A percentile compares a stretch with the other conserved stretches of the same genome.
These are phyloP conservation scores for Effrenium voratum DNA, from an alignment of 73 alveolate genomes.

Conservation along the genomic window DNA sequence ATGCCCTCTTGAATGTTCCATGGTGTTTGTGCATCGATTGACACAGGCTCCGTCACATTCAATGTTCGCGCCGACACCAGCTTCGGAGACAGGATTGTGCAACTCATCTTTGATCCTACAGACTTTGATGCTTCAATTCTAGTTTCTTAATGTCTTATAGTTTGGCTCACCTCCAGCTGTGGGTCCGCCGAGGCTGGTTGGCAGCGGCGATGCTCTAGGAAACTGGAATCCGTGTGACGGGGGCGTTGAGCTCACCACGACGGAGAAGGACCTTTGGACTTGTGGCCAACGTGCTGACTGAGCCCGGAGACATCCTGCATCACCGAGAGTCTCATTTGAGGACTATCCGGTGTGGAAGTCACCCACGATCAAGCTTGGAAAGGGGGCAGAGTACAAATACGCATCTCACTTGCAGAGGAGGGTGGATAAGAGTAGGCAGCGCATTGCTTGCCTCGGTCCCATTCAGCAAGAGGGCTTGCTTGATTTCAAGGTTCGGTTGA, in stretches of 20 bases:
- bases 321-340: too few species aligned
- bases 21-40: too few species aligned
- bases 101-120: not conserved
- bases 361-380: not conserved
- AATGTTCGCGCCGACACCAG: slow-evolving; percentile 61
- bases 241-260: slow-evolving; percentile 57
- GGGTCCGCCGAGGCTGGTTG: slow-evolving; percentile 50
- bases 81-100: slow-evolving; percentile 81
- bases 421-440: too few species aligned
- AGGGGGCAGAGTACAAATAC: slow-evolving; percentile 45
- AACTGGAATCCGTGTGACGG: slow-evolving; percentile 62
- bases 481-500: slow-evolving; percentile 15
- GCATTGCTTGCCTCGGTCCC: not conserved
- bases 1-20: too few species aligned
- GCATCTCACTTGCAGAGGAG: not conserved
- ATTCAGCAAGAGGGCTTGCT: not conserved
- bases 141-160: not conserved
- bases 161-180: not conserved
- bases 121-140: not conserved
- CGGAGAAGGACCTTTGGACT: slow-evolving; percentile 34
- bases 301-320: not conserved
- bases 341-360: slow-evolving; percentile 83
- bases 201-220: slow-evolving; percentile 56
- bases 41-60: slow-evolving; percentile 41
- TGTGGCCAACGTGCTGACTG: not conserved